Base-by-base conservation (phyloP, 1,284 basidiomycete species). In the Papiliotrema terrestris region DNA sequence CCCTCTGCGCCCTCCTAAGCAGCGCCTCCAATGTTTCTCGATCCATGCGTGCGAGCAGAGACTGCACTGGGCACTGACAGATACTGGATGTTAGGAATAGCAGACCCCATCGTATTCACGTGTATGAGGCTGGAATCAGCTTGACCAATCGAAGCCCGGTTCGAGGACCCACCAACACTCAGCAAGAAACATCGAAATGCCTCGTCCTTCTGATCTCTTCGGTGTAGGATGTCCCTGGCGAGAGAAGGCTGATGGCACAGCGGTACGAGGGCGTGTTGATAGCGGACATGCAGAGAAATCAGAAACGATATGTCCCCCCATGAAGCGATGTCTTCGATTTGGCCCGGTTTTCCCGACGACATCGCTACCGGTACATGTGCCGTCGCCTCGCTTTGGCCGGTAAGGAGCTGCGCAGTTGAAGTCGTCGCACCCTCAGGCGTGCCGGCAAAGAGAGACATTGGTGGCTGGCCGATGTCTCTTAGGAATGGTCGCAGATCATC, bases 181-280 rank as follows among this genome's bases (percentile, higher is more conserved):
- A 77, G 58, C 11, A 77, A 54, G 11, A 77, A 56, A 0, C 73
- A 72, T 22, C 73, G 62, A 49, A 77, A 77, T 49, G 74, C 69
- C 32, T 62, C 69, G 52, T 77, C 75, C 23, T 63, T 49, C 44
- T 65, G 55, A 59, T 77, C 75, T 47, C 70, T 57, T 29, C 75
- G 59, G 14, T 69, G 68, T 13, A 71, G 69, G 13, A 77, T 59
- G 39, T 72, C 60, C 52, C 70, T 67, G 1, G 69, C 69, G 48
- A 75, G 75, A 9, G 72, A 75, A 14, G 72, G 72, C 19, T 71
- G 67, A 47, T 77, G 75, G 2, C 75, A 71, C 13, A 77, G 61
- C 17, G 75, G 75, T 22, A 74, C 49, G 11, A 75, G 54, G 8
- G 73, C 70, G 50, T 74, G 73, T 3, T 73, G 65, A 59, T 72